Evolutionary conservation across 2,329 filamentous ascomycete species (phyloP).

Genomic region (Monosporascus sp.): DNA sequence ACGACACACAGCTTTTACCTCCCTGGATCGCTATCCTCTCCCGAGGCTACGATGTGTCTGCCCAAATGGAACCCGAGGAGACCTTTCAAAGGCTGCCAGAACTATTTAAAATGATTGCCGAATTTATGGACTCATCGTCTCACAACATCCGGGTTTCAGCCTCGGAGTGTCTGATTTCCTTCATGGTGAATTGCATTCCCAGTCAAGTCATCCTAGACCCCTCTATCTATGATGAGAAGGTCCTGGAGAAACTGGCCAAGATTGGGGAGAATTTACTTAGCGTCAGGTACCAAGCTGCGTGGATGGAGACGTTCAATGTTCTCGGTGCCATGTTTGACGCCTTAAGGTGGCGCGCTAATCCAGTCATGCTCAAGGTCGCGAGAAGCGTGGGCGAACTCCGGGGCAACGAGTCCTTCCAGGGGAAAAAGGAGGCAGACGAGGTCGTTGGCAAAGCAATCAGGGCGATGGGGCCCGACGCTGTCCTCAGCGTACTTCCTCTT

Average conservation of each 20-base stretch:
- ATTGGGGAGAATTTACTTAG: conserved; percentile 70
- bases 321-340: conserved; percentile 82
- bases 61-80: conserved; percentile 81
- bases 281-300: conserved; percentile 88
- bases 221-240: conserved; percentile 88
- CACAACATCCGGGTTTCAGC: conserved; percentile 93
- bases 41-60: conserved; percentile 87
- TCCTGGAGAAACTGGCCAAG: conserved; percentile 73
- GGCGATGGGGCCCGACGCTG: conserved; percentile 82
- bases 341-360: conserved; percentile 77
- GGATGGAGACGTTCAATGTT: conserved; percentile 91
- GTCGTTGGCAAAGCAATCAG: conserved; percentile 83
- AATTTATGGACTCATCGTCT: conserved; percentile 79
- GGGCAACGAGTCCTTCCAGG: conserved; percentile 79
- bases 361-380: conserved; percentile 69
- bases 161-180: conserved; percentile 90
- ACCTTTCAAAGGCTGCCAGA: conserved; percentile 87
- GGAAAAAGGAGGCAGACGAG: conserved; percentile 91
- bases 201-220: conserved; percentile 78
- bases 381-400: conserved; percentile 81
- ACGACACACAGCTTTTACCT: conserved; percentile 89
- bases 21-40: conserved; percentile 96
- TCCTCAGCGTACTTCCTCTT: conserved; percentile 76
- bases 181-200: conserved; percentile 85
- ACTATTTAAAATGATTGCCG: conserved; percentile 72